Evolutionary conservation across 805 yeast genomes (phyloP), one percentile per base, ranked within the genome.

Genomic region (Deakozyma indianensis): DNA sequence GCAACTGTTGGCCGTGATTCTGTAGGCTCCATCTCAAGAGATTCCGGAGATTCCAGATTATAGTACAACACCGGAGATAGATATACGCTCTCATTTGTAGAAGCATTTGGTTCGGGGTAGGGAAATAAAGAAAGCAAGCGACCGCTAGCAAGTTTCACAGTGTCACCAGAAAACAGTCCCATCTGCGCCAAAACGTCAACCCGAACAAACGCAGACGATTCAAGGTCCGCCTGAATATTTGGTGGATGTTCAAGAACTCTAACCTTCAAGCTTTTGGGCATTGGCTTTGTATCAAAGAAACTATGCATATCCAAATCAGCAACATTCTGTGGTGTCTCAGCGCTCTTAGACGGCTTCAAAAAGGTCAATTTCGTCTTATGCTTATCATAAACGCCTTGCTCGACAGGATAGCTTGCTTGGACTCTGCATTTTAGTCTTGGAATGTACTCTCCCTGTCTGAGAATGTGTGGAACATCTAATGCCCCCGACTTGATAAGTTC

Each of bases 131-230:
- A 14, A 51, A 47, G 41, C 56, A 53, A 1, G 51, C 58, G 41
- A 56, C 49, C 23, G 43, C 46, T 18, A 46, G 25, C 5, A 42
- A 62, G 7, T 21, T 46, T 22, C 43, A 77, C 78, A 42, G 72
- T 59, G 55, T 83, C 92, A 2, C 94, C 94, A 47, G 80, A 76
- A 50, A 81, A 75, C 22, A 75, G 67, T 0, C 85, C 83, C 23
- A 82, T 62, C 21, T 66, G 68, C 20, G 75, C 68, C 23, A 85
- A 63, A 41, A 73, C 78, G 9, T 62, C 57, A 1, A 77, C 64
- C 40, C 70, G 68, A 11, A 78, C 59, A 47, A 67, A 72, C 0
- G 63, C 77, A 23, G 65, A 56, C n/a, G 67, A 51, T 45, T 70
- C 73, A 16, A 63, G 61, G 50, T 77, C 83, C 25, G 70, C 78